Evolutionary conservation across 1,284 basidiomycete species (phyloP).

Genomic region (Kalmanozyma brasiliensis): DNA sequence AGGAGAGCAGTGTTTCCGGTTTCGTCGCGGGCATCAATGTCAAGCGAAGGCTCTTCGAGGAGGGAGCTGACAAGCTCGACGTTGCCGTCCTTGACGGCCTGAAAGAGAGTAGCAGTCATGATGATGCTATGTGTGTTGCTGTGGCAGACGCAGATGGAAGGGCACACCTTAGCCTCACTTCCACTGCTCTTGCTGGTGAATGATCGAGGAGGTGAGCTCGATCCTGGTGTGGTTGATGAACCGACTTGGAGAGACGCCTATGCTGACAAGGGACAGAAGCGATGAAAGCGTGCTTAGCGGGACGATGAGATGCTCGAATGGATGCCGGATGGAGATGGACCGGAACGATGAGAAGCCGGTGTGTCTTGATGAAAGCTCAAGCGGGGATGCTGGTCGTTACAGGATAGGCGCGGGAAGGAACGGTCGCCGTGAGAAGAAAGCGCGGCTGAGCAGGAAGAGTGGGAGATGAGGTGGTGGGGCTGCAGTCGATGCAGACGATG

Average conservation of each 20-base stretch:
- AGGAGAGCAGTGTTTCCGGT: constrained; percentile 49
- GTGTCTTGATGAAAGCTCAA: too few relatives aligned
- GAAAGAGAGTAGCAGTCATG: constrained; percentile 59
- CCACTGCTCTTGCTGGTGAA: constrained; percentile 23
- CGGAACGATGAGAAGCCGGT: too few relatives aligned
- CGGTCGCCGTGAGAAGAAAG: too few relatives aligned
- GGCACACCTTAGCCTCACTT: constrained; percentile 39
- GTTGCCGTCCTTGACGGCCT: constrained; percentile 58
- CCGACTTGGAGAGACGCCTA: too few relatives aligned
- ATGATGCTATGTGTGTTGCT: constrained; percentile 14
- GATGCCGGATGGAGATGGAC: too few relatives aligned
- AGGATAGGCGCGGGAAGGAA: too few relatives aligned
- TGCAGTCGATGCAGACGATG: too few relatives aligned
- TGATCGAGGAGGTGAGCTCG: background rate
- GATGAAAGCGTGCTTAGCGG: background rate
- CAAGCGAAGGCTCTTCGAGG: constrained; percentile 46
- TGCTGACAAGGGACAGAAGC: background rate
- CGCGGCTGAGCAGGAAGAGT: too few relatives aligned
- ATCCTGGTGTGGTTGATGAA: background rate
- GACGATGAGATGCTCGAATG: background rate
- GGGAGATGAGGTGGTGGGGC: too few relatives aligned
- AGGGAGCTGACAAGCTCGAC: constrained; percentile 49
- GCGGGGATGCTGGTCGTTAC: too few relatives aligned
- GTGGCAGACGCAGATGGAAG: constrained; percentile 24
- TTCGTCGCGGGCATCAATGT: constrained; percentile 53